Evolutionary conservation across 768 basidiomycete genomes (phyloP), one percentile per base, ranked within the genome.

Genomic region (Amanita subjunquillea): DNA sequence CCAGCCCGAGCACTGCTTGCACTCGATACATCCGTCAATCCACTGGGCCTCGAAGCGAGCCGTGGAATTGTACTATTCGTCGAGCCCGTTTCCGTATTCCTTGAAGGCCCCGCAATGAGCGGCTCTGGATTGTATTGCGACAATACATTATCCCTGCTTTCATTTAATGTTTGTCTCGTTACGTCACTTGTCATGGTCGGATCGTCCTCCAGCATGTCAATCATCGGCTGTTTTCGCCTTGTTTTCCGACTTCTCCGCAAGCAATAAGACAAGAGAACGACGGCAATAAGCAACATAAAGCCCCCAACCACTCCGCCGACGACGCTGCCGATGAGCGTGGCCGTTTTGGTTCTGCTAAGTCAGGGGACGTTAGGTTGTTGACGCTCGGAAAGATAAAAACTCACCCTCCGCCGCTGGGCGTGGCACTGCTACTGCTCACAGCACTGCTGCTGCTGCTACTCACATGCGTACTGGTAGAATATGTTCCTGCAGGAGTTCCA

Each of bases 111-210:
- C 0, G 84, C 75, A 3, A 85, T 74, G 68, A 82, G 89, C 2
- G 88, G 88, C 56, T 89, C 83, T 0, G 87, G 86, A 30, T 73
- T 76, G 61, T 86, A 84, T 63, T 81, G 85, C 53, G 86, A 75
- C 3, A 84, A 85, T 6, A 81, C 74, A 37, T 79, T 76, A 43
- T 73, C 73, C 29, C 68, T 59, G 34, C 64, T 57, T 13, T 34
- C 13, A 34, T 34, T 34, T 1, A 13, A 13, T 13, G 34, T 4
- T 13, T 34, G 34, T 34, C 34, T 13, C 12, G 13, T 34, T 34
- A 13, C 0, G 10, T 12, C 34, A 5, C 12, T 34, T 4, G 34
- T 34, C 12, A 32, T 12, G 9, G 2, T 32, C 32, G 32, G 32
- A 5, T 34, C 34, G 12, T 13, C 13, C 4, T 34, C 34, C 34